Base-by-base conservation (phyloP, 805 yeast genomes). In the Candida boleticola region DNA sequence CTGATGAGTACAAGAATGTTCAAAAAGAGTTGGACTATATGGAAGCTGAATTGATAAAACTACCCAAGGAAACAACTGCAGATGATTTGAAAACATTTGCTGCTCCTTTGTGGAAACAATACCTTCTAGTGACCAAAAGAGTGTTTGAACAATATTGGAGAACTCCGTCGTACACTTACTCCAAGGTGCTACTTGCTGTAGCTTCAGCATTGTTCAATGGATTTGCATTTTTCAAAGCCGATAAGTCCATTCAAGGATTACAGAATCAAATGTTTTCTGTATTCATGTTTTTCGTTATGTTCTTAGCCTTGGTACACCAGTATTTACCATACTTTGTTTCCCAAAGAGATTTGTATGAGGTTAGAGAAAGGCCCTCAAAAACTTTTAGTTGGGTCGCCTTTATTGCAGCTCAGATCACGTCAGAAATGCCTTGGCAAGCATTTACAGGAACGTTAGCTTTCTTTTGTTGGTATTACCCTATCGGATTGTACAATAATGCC, bases 231-330 rank as follows among this genome's bases (percentile, higher is more conserved):
- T 82, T 73, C 67, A 72, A 82, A 51, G 75, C 82, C 32, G 76
- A 57, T 7, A 47, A 39, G 37, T 39, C 53, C 13, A 29, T 60
- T 40, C 59, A 57, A 40, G 64, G 64, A n/a, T 46, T 58, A 41
- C 64, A 79, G 83, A 87, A 57, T 60, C 86, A 84, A 67, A 81
- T 85, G 89, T 78, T 83, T 53, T 71, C 89, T 2, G 57, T 83
- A 33, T 86, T 86, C 67, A 82, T 84, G 88, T 75, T 80, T 53
- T 58, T 78, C 31, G 71, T 77, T 51, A 66, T 75, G 39, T 71
- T 80, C 63, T 72, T 73, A 49, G 79, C 85, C 19, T 53, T 81
- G 51, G 56, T 80, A 37, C 79, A 81, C 48, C 89, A 84, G 58
- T 71, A 77, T 64, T 61, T 82, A 49, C 89, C 89, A 17, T 59